Evolutionary conservation across 352 stramenopile species (phyloP), one percentile per base, ranked within the genome.

Genomic region (Phytophthora ramorum): DNA sequence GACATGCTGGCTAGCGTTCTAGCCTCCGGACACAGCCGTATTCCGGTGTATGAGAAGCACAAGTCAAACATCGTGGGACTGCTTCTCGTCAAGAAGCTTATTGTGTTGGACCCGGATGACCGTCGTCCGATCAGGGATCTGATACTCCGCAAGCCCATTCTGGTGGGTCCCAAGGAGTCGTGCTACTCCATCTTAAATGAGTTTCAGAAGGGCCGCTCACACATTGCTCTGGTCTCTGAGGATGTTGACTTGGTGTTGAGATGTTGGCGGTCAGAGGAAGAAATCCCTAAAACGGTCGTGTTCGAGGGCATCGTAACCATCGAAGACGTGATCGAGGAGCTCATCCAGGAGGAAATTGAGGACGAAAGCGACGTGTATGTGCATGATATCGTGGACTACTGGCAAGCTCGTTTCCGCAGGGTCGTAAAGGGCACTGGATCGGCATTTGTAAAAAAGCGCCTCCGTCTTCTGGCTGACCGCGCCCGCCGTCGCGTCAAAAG

Each of bases 291-390:
- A 68, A 48, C 62, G 41, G 89, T 89, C 16, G 70, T 85, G 22
- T 88, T 98, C 43, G 68, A 95, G 8, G 94, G 94, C 8, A 95
- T 98, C 49, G 81, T 98, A 7, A 98, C 92, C 14, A 87, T 98
- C 41, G 92, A 98, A 76, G 91, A 98, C 68, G 79, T 98, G 12
- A 81, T 98, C n/a, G 94, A 98, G 66, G 85, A 95, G 64, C 78
- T 96, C 22, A 97, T 87, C 63, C 95, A 93, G 60, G 90, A 97
- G 63, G 83, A 96, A 54, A 98, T 98, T 60, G 84, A 93, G 56
- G 94, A 98, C 68, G 94, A 98, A 68, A 89, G 71, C 41, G 94
- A 96, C 58, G 69, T 90, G 37, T 91, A 87, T 47, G 79, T 89
- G 2, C 77, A 87, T 41, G 79, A 78, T 34, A 85, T 91, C 24